A percentile compares a stretch with the other conserved stretches of the same genome.
phyloP scores from a whole-genome alignment of 306 rosid species.

The Trifolium subterraneum region DNA sequence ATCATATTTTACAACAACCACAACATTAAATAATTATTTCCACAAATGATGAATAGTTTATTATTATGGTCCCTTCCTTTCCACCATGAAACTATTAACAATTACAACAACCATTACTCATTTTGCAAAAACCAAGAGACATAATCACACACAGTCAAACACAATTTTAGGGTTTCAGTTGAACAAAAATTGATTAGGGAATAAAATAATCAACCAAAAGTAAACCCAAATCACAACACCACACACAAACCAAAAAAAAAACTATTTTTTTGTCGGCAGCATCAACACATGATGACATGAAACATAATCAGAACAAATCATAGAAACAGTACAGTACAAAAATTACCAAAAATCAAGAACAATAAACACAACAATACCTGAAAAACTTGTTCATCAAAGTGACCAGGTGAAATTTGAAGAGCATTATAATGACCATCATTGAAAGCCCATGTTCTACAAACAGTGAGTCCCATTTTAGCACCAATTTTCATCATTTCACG shows the following conservation, averaged over 20 bases:
- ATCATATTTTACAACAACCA: conserved; percentile 11
- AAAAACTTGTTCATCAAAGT: conserved; percentile 77
- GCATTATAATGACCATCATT: conserved; percentile 91
- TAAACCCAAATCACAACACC: conserved; percentile 23
- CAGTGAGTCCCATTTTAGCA: conserved; percentile 91
- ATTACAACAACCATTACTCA: conserved; percentile 26
- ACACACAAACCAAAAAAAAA: not conserved
- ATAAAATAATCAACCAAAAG: conserved; percentile 6
- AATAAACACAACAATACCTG: conserved; percentile 58
- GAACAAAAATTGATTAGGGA: conserved; percentile 28
- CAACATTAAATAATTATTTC: not conserved
- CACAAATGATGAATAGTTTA: conserved; percentile 13
- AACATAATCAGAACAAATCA: conserved; percentile 30
- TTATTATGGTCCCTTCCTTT: not conserved
- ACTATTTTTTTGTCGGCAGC: conserved; percentile 38
- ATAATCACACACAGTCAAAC: conserved; percentile 22
- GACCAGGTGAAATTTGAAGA: conserved; percentile 92
- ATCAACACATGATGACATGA: conserved; percentile 10
- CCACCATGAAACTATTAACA: not conserved
- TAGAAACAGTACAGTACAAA: conserved; percentile 1
- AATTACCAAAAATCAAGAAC: conserved; percentile 31
- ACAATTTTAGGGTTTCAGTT: conserved; percentile 25
- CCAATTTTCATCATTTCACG: conserved; percentile 72
- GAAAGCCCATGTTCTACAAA: conserved; percentile 97
- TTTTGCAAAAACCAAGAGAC: conserved; percentile 29